These are phyloP conservation scores for Ceratobasidium theobromae DNA, from an alignment of 1,284 basidiomycete species.

Conservation along the genomic window DNA sequence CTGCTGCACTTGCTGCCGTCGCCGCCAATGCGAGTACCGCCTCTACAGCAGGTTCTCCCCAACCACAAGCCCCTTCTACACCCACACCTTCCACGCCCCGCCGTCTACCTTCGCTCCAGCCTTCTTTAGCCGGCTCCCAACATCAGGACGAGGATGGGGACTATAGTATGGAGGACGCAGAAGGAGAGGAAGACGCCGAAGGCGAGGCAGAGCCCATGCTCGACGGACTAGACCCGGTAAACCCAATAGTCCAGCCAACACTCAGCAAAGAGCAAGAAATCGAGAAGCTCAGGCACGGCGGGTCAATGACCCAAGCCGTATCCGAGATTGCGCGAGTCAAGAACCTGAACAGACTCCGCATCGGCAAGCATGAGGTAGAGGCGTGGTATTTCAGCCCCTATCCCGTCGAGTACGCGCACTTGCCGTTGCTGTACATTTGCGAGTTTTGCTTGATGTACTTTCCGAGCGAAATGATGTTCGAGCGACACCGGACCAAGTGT, in stretches of 20 bases:
- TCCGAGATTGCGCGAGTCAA: conserved; percentile 98
- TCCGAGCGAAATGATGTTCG: conserved; percentile 83
- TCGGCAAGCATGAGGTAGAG: conserved; percentile 94
- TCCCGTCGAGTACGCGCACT: conserved; percentile 95
- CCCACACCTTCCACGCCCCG: conserved; percentile 16
- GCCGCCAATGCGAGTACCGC: conserved; percentile 33
- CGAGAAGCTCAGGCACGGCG: conserved; percentile 95
- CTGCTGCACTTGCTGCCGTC: conserved; percentile 28
- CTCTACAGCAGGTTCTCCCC: conserved; percentile 12
- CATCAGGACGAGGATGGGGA: conserved; percentile 51
- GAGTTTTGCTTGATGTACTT: conserved; percentile 96
- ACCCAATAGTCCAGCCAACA: conserved; percentile 41
- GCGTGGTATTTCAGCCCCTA: conserved; percentile 99
- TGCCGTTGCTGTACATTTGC: conserved; percentile 95
- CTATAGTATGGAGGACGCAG: conserved; percentile 38
- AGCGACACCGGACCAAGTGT: conserved; percentile 90
- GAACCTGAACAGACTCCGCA: conserved; percentile 95
- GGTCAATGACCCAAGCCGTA: conserved; percentile 98
- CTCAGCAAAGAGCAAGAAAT: conserved; percentile 95
- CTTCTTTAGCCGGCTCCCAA: conserved; percentile 20
- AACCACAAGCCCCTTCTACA: conserved; percentile 21
- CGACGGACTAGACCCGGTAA: conserved; percentile 45
- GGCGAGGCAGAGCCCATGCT: conserved; percentile 49
- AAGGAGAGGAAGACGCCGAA: conserved; percentile 43
- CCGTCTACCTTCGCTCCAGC: conserved; percentile 29